Percentiles rank a stretch among this genome's conserved stretches.
phyloP scores from a whole-genome alignment of 2,329 filamentous ascomycete genomes.

The Amauroascus verrucosus region DNA sequence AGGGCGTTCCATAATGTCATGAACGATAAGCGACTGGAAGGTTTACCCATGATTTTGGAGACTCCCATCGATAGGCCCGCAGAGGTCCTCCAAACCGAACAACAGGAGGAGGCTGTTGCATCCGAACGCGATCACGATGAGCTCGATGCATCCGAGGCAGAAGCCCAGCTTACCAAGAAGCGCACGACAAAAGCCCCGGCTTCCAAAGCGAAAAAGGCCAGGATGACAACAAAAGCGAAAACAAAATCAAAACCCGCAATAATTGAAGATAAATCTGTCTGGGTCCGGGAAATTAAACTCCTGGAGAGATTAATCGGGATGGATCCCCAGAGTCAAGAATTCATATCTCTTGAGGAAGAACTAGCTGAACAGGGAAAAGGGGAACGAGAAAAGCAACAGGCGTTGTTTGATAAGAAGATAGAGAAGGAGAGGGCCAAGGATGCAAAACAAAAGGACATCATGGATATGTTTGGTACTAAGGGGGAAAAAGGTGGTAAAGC shows the following conservation, averaged over 20 bases:
- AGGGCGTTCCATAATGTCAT: slow-evolving; percentile 84
- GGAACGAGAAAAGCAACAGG: slow-evolving; percentile 66
- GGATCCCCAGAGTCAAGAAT: slow-evolving; percentile 65
- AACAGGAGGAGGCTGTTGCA: slow-evolving; percentile 10
- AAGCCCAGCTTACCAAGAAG: slow-evolving; percentile 1
- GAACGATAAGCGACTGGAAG: slow-evolving; percentile 66
- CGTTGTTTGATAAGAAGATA: slow-evolving; percentile 66
- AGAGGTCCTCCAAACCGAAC: slow-evolving; percentile 16
- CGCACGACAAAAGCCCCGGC: not conserved
- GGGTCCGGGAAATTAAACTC: slow-evolving; percentile 91
- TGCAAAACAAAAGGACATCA: slow-evolving; percentile 37
- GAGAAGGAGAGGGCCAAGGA: slow-evolving; percentile 47
- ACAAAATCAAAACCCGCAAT: slow-evolving; percentile 26
- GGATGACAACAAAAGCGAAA: slow-evolving; percentile 18
- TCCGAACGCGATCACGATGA: slow-evolving; percentile 18
- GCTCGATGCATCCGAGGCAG: slow-evolving; percentile 10
- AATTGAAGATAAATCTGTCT: slow-evolving; percentile 69
- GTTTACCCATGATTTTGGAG: slow-evolving; percentile 84
- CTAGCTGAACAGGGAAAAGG: slow-evolving; percentile 57
- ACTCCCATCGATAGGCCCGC: slow-evolving; percentile 76
- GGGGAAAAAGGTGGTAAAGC: slow-evolving; percentile 26
- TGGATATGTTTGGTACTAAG: slow-evolving; percentile 20
- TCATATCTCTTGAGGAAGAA: slow-evolving; percentile 53
- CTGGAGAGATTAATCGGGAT: slow-evolving; percentile 80
- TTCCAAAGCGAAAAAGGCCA: slow-evolving; percentile 17